These are phyloP conservation scores for Warburgia ugandensis DNA, from an alignment of 164 flowering plant genomes.

Conservation along the genomic window DNA sequence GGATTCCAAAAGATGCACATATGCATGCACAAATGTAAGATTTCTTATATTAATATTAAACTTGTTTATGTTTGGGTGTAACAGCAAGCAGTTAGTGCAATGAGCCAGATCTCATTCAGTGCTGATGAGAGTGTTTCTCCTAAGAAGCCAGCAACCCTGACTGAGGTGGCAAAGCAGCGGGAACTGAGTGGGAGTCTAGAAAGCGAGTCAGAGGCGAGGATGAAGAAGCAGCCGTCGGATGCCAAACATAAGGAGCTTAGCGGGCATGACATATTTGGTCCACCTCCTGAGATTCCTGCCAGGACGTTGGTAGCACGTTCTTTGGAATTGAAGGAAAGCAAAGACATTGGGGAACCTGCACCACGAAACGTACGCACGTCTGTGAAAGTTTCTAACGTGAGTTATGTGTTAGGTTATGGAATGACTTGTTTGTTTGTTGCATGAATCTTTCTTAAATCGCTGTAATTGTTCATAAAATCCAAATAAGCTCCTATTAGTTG, in stretches of 20 bases:
- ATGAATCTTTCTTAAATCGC: too few species aligned
- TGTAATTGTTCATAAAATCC: too few species aligned
- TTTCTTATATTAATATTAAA: not conserved
- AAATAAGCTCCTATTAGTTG: too few species aligned
- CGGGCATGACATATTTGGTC: conserved; percentile 88
- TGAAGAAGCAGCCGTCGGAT: conserved; percentile 72
- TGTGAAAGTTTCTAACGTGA: conserved; percentile 54
- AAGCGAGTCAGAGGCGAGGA: conserved; percentile 49
- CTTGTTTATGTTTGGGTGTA: conserved; percentile 1
- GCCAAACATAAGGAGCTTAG: conserved; percentile 87
- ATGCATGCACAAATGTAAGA: too few species aligned
- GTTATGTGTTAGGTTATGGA: conserved; percentile 14
- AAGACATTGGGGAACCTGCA: conserved; percentile 55
- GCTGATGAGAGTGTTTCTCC: conserved; percentile 67
- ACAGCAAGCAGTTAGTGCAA: conserved; percentile 77
- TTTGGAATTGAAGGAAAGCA: conserved; percentile 48
- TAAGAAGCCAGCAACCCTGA: conserved; percentile 62
- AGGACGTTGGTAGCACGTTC: conserved; percentile 47
- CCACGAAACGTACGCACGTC: conserved; percentile 42
- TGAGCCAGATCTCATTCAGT: conserved; percentile 89
- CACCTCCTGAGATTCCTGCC: conserved; percentile 72
- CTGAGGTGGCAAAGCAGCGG: conserved; percentile 94
- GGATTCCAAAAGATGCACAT: too few species aligned
- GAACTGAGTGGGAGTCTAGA: conserved; percentile 86
- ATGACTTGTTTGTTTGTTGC: too few species aligned